Evolutionary conservation across 108 stramenopile genomes (phyloP).

Genomic region (Nannochloropsis gaditana): DNA sequence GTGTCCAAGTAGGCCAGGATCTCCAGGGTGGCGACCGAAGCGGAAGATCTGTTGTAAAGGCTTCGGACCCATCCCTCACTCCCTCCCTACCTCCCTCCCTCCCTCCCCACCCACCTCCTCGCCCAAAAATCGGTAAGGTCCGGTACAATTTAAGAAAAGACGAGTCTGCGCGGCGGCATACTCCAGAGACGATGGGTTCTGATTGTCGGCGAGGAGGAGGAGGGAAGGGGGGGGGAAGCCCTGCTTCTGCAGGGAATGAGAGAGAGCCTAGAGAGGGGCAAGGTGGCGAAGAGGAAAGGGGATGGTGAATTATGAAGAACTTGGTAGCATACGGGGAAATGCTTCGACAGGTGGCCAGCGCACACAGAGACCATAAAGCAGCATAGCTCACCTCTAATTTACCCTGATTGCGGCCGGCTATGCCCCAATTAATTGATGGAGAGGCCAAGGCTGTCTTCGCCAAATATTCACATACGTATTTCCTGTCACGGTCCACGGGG

Average conservation of each 20-base stretch:
- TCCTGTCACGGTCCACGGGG: neutral
- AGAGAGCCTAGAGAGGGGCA: slow-evolving; percentile 18
- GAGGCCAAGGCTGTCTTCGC: neutral
- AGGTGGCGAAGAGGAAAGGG: neutral
- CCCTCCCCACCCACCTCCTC: slow-evolving; percentile 29
- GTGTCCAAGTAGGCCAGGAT: too few relatives aligned
- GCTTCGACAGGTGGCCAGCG: too few relatives aligned
- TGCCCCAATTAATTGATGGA: slow-evolving; percentile 27
- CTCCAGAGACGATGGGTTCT: slow-evolving; percentile 13
- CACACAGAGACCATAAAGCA: too few relatives aligned
- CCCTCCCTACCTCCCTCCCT: too few relatives aligned
- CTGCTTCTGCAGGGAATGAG: slow-evolving; percentile 19
- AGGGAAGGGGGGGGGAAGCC: slow-evolving; percentile 27
- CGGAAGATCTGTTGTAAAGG: too few relatives aligned
- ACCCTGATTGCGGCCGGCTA: slow-evolving; percentile 30
- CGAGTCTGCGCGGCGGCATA: slow-evolving; percentile 24
- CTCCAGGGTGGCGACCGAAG: too few relatives aligned
- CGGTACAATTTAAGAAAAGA: slow-evolving; percentile 43
- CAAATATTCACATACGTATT: neutral
- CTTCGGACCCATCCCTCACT: too few relatives aligned
- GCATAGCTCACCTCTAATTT: slow-evolving; percentile 30
- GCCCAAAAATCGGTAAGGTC: slow-evolving; percentile 44
- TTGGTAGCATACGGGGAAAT: too few relatives aligned
- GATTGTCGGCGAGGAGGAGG: slow-evolving; percentile 33
- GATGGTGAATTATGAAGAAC: neutral